Conservation (phyloP, 2,329 filamentous ascomycete species). For the Aspergillus nomiae region DNA sequence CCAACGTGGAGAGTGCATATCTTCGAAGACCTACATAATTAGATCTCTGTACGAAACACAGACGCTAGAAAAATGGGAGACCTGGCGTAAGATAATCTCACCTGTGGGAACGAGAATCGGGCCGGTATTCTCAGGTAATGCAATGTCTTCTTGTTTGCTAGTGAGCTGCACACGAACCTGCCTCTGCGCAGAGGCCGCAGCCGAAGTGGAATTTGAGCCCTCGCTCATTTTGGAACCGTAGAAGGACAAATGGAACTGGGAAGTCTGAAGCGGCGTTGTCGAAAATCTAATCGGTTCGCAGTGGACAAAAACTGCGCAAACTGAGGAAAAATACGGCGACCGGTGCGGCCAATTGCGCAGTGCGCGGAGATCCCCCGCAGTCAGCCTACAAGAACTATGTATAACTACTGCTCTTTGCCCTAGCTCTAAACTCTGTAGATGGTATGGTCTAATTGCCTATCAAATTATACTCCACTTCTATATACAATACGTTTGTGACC, state of each 20-base stretch:
- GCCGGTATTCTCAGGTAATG: slow-evolving; percentile 56
- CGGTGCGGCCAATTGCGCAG: slow-evolving; percentile 44
- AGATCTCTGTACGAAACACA: slow-evolving; percentile 16
- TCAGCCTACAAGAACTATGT: background rate
- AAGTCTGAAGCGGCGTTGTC: background rate
- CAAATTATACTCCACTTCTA: background rate
- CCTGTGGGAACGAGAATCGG: slow-evolving; percentile 61
- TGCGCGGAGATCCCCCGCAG: slow-evolving; percentile 34
- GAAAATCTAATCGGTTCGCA: slow-evolving; percentile 23
- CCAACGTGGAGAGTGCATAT: slow-evolving; percentile 63
- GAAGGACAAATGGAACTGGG: background rate
- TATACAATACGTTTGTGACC: slow-evolving; percentile 5
- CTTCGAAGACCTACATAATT: slow-evolving; percentile 52
- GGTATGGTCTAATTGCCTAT: background rate
- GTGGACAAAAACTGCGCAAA: slow-evolving; percentile 30
- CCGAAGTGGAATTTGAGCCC: slow-evolving; percentile 20
- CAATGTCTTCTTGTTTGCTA: slow-evolving; percentile 55
- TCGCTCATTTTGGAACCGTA: slow-evolving; percentile 28
- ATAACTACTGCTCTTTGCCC: background rate
- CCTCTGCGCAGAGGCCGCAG: slow-evolving; percentile 32
- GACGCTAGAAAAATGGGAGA: background rate
- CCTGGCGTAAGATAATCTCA: slow-evolving; percentile 32
- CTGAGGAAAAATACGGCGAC: slow-evolving; percentile 41
- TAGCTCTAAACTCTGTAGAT: background rate
- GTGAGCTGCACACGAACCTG: slow-evolving; percentile 59